phyloP scores from a whole-genome alignment of 495 filamentous ascomycete genomes.

The Hypoxylon rickii region DNA sequence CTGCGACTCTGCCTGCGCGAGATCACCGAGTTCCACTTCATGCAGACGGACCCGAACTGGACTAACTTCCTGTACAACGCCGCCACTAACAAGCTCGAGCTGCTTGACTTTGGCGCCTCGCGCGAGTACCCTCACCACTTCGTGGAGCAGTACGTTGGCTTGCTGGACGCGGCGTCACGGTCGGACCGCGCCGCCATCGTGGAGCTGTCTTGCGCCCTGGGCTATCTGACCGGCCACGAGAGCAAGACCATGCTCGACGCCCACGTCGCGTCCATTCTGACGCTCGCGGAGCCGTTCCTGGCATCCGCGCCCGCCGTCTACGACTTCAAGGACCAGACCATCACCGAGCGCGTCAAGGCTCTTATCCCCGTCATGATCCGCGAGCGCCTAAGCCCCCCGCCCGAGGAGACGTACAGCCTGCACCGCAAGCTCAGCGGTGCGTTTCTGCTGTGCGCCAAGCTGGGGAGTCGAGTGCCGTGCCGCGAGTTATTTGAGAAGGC shows the following conservation, averaged over 20 bases:
- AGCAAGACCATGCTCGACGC: slow-evolving; percentile 82
- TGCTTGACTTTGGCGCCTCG: slow-evolving; percentile 94
- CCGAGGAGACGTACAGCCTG: slow-evolving; percentile 96
- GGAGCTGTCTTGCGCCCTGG: slow-evolving; percentile 75
- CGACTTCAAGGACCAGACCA: slow-evolving; percentile 91
- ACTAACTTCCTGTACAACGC: slow-evolving; percentile 98
- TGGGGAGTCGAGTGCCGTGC: slow-evolving; percentile 82
- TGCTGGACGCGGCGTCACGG: slow-evolving; percentile 76
- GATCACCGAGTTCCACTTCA: slow-evolving; percentile 90
- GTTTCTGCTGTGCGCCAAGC: slow-evolving; percentile 84
- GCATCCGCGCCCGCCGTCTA: slow-evolving; percentile 78
- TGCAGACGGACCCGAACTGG: slow-evolving; percentile 99
- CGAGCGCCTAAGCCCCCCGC: slow-evolving; percentile 85
- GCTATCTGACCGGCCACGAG: slow-evolving; percentile 92
- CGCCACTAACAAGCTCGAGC: slow-evolving; percentile 72
- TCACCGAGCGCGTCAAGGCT: slow-evolving; percentile 84
- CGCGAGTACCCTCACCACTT: slow-evolving; percentile 82
- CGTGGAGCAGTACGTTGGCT: slow-evolving; percentile 73
- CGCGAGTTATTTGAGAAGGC: slow-evolving; percentile 78
- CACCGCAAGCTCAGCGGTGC: slow-evolving; percentile 96
- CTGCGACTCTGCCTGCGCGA: slow-evolving; percentile 91
- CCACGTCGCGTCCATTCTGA: slow-evolving; percentile 78
- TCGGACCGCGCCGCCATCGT: slow-evolving; percentile 66
- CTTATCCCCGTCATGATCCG: slow-evolving; percentile 91
- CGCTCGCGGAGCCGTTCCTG: slow-evolving; percentile 90